These are phyloP conservation scores for Ilex paraguariensis DNA, from an alignment of 305 asterid species.

Conservation along the genomic window DNA sequence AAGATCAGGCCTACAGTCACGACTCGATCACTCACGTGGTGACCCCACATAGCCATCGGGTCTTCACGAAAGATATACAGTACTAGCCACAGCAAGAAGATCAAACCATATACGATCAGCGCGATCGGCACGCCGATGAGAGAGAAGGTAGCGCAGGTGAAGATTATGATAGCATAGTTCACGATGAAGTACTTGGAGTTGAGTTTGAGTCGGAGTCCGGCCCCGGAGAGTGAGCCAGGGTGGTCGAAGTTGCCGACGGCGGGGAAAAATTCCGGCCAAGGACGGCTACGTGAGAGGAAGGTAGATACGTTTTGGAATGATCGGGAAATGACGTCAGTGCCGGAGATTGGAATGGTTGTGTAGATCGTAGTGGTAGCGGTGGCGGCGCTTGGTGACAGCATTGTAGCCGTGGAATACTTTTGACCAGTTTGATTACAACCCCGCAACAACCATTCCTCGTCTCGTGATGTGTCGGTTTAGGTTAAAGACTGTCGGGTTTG, in stretches of 20 bases:
- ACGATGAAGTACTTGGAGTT: slow-evolving; percentile 53
- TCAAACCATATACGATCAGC: slow-evolving; percentile 31
- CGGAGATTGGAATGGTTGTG: slow-evolving; percentile 79
- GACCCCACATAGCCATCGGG: slow-evolving; percentile 29
- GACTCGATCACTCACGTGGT: neutral
- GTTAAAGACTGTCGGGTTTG: too few relatives aligned
- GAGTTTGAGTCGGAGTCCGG: slow-evolving; percentile 43
- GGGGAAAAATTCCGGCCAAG: slow-evolving; percentile 77
- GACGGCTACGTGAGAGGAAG: slow-evolving; percentile 57
- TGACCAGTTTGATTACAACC: too few relatives aligned
- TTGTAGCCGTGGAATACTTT: too few relatives aligned
- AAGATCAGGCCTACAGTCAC: neutral
- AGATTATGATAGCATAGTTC: slow-evolving; percentile 48
- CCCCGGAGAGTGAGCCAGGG: slow-evolving; percentile 48
- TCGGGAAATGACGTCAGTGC: slow-evolving; percentile 47
- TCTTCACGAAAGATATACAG: slow-evolving; percentile 69
- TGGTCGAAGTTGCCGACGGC: slow-evolving; percentile 36
- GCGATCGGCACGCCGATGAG: slow-evolving; percentile 50
- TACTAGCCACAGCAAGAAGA: slow-evolving; percentile 57
- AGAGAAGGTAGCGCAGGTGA: slow-evolving; percentile 47
- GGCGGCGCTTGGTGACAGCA: too few relatives aligned
- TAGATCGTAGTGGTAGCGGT: slow-evolving; percentile 22
- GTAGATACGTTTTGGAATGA: slow-evolving; percentile 62
- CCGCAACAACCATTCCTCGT: too few relatives aligned
- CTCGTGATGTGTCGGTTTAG: too few relatives aligned